These are phyloP conservation scores for Tetrapisispora namnaoensis DNA, from an alignment of 805 yeast species.

Conservation along the genomic window DNA sequence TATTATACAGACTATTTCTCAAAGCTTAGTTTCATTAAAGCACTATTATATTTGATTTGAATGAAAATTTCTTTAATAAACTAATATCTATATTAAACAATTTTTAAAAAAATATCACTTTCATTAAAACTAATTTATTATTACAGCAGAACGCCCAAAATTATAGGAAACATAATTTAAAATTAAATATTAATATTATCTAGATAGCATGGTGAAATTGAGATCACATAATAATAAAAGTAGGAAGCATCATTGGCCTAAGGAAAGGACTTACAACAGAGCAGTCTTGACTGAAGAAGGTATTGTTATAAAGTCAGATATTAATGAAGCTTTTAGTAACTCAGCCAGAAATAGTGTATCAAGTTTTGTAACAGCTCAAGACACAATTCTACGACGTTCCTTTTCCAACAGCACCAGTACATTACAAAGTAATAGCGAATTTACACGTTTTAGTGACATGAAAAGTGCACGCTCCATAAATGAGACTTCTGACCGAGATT, in stretches of 20 bases:
- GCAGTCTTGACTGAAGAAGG: conserved; percentile 30
- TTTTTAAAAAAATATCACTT: too few relatives aligned
- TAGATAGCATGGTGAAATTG: neutral
- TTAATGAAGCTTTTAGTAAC: conserved; percentile 6
- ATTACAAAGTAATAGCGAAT: neutral
- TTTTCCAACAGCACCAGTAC: conserved; percentile 2
- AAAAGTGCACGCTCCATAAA: neutral
- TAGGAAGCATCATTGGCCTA: neutral
- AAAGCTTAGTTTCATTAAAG: too few relatives aligned
- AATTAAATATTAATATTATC: neutral
- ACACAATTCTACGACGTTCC: neutral
- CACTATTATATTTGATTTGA: too few relatives aligned
- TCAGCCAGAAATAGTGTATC: conserved; percentile 7
- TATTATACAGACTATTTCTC: neutral
- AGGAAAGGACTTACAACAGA: neutral
- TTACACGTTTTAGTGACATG: neutral
- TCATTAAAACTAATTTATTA: too few relatives aligned
- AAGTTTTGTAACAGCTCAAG: conserved; percentile 3
- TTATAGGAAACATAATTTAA: too few relatives aligned
- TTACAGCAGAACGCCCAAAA: too few relatives aligned
- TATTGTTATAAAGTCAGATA: conserved; percentile 27
- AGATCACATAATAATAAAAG: neutral
- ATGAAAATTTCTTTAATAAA: too few relatives aligned
- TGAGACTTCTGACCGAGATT: neutral
- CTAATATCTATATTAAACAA: too few relatives aligned